phyloP scores from a whole-genome alignment of 345 rosid genomes.

The Pugionium cornutum region DNA sequence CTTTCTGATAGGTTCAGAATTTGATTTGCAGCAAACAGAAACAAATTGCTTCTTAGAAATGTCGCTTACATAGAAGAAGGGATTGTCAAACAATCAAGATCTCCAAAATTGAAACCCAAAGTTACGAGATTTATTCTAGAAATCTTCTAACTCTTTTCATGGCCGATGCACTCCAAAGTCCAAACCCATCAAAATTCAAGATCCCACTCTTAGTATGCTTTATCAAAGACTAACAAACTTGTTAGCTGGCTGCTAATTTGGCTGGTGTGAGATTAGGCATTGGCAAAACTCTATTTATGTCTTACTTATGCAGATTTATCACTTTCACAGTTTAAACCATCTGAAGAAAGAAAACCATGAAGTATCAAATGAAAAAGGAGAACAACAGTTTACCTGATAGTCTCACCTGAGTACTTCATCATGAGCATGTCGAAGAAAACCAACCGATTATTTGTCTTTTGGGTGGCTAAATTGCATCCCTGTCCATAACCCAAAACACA shows the following conservation, averaged over 20 bases:
- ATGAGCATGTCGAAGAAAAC: constrained; percentile 73
- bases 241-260: not conserved
- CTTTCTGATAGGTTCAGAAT: not conserved
- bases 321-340: not conserved
- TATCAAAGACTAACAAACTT: constrained; percentile 8
- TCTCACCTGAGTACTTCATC: constrained; percentile 75
- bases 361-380: not conserved
- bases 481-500: constrained; percentile 28
- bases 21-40: not conserved
- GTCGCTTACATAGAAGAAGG: not conserved
- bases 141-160: not conserved
- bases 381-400: constrained; percentile 44
- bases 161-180: not conserved
- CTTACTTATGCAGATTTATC: not conserved
- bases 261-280: not conserved
- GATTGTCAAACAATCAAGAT: not conserved
- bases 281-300: not conserved
- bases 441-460: constrained; percentile 58
- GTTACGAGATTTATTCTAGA: not conserved
- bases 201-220: not conserved
- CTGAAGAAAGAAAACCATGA: not conserved
- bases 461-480: constrained; percentile 83
- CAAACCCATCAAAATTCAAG: not conserved
- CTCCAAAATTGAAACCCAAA: not conserved
- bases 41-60: not conserved